These are phyloP conservation scores for Crucihimalaya himalaica DNA, from an alignment of 345 rosid genomes.

Conservation along the genomic window DNA sequence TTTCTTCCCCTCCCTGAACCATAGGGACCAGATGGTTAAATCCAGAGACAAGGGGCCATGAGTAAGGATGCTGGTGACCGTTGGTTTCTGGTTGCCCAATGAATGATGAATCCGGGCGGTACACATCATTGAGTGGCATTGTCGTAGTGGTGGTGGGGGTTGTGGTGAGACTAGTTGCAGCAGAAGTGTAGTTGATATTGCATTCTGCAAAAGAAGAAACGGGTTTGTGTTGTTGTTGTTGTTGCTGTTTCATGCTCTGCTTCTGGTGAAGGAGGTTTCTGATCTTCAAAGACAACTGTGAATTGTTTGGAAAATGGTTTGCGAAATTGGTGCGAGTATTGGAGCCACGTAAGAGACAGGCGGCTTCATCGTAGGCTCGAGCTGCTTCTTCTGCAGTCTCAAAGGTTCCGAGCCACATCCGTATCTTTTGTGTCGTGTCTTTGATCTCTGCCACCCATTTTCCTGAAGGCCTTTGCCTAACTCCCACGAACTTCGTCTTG, in stretches of 20 bases:
- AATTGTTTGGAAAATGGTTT: slow-evolving; percentile 47
- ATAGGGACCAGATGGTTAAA: slow-evolving; percentile 46
- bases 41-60: slow-evolving; percentile 49
- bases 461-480: slow-evolving; percentile 86
- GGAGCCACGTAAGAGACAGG: slow-evolving; percentile 81
- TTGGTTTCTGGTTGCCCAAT: slow-evolving; percentile 25
- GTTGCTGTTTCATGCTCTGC: slow-evolving; percentile 49
- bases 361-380: slow-evolving; percentile 87
- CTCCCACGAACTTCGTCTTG: slow-evolving; percentile 71
- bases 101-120: slow-evolving; percentile 55
- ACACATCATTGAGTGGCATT: slow-evolving; percentile 45
- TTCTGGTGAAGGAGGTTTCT: slow-evolving; percentile 77
- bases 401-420: slow-evolving; percentile 94
- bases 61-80: slow-evolving; percentile 37
- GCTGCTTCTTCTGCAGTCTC: slow-evolving; percentile 88
- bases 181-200: slow-evolving; percentile 17
- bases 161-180: slow-evolving; percentile 17
- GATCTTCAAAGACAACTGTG: slow-evolving; percentile 70
- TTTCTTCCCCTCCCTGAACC: slow-evolving; percentile 38
- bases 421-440: slow-evolving; percentile 80
- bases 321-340: slow-evolving; percentile 83
- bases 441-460: slow-evolving; percentile 98
- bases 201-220: slow-evolving; percentile 15
- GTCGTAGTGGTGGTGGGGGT: slow-evolving; percentile 22
- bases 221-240: slow-evolving; percentile 27